Conservation (phyloP, 1,139 yeast species). For the Lodderomyces parapsilosis region DNA sequence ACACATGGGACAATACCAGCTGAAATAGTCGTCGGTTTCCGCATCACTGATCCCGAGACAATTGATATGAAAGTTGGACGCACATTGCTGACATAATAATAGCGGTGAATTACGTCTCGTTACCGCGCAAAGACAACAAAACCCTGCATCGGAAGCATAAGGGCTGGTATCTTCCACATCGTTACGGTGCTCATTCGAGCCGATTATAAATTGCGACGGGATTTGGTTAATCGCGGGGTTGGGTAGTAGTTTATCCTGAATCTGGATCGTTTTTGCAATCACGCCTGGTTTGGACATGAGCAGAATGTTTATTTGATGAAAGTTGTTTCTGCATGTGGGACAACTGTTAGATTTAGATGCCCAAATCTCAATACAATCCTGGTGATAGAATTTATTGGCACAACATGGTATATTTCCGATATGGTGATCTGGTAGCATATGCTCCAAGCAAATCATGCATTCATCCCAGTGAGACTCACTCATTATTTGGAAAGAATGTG, state of each 20-base stretch:
- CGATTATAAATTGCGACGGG: slow-evolving; percentile 35
- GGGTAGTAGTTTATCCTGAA: slow-evolving; percentile 33
- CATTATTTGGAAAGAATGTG: not conserved
- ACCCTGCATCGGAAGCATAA: slow-evolving; percentile 11
- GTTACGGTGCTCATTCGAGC: not conserved
- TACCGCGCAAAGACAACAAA: slow-evolving; percentile 34
- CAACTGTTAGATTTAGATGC: slow-evolving; percentile 49
- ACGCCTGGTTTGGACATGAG: slow-evolving; percentile 10
- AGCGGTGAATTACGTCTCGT: slow-evolving; percentile 14
- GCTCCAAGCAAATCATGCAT: slow-evolving; percentile 53
- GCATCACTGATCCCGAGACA: slow-evolving; percentile 25
- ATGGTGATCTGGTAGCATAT: slow-evolving; percentile 17
- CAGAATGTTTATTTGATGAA: slow-evolving; percentile 24
- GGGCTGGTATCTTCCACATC: not conserved
- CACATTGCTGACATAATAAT: slow-evolving; percentile 34
- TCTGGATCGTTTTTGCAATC: slow-evolving; percentile 16
- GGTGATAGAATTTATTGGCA: slow-evolving; percentile 42
- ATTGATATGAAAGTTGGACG: slow-evolving; percentile 32
- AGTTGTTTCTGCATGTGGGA: slow-evolving; percentile 49
- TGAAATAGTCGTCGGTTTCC: slow-evolving; percentile 13
- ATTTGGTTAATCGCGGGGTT: slow-evolving; percentile 41
- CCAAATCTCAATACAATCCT: slow-evolving; percentile 48
- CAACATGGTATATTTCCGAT: slow-evolving; percentile 42
- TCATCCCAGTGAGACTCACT: slow-evolving; percentile 17
- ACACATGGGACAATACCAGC: slow-evolving; percentile 48